phyloP scores from a whole-genome alignment of 148 eudicot species.

The Hydrangea macrophylla region DNA sequence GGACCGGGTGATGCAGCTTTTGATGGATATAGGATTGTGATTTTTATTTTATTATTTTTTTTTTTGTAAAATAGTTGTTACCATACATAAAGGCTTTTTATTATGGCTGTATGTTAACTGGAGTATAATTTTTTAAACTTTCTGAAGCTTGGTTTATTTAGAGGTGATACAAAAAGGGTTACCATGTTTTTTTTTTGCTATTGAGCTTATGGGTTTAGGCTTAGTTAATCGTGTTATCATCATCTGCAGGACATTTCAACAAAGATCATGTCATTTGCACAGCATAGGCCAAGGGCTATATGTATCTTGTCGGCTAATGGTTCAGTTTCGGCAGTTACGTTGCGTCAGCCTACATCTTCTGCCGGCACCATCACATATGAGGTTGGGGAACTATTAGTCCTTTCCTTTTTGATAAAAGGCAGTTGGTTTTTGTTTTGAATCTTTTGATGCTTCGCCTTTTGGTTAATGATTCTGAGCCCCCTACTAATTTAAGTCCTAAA shows the following conservation, averaged over 20 bases:
- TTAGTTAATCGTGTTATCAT: background rate
- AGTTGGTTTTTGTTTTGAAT: no score
- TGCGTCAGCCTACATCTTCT: constrained; percentile 58
- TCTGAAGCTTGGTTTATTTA: background rate
- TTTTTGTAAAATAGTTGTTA: background rate
- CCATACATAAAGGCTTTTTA: background rate
- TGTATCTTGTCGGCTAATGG: constrained; percentile 85
- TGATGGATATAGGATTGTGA: background rate
- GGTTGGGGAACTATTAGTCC: constrained; percentile 31
- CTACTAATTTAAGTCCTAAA: background rate
- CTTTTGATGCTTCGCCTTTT: background rate
- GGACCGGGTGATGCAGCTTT: background rate
- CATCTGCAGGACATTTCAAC: constrained; percentile 70
- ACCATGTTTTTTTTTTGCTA: background rate
- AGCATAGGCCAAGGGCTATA: constrained; percentile 83
- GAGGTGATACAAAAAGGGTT: background rate
- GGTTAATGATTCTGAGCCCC: background rate
- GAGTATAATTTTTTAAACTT: background rate
- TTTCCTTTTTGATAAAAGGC: background rate
- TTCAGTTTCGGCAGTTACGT: constrained; percentile 70
- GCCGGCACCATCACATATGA: constrained; percentile 61
- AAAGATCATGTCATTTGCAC: constrained; percentile 71
- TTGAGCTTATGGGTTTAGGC: background rate
- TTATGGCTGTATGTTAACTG: background rate
- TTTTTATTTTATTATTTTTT: background rate